phyloP scores from a whole-genome alignment of 2,329 filamentous ascomycete species.

The Cladobotryum mycophilum region DNA sequence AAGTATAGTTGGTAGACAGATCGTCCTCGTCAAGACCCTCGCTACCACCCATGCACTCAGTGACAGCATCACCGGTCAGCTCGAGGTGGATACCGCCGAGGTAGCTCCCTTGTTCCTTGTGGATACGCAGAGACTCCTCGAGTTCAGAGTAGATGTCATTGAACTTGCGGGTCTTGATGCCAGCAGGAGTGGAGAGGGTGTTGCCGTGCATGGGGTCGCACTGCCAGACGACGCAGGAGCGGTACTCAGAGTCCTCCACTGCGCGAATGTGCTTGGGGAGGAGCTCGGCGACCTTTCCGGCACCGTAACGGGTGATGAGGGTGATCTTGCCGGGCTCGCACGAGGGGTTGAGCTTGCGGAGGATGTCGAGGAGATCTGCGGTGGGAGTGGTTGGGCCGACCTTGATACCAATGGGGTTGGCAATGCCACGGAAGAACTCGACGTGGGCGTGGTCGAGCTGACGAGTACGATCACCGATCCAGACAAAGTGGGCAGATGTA shows the following conservation, averaged over 20 bases:
- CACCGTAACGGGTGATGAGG: constrained; percentile 91
- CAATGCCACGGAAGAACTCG: constrained; percentile 93
- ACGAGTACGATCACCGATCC: constrained; percentile 94
- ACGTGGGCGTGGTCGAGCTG: constrained; percentile 91
- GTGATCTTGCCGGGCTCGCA: constrained; percentile 88
- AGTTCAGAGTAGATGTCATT: constrained; percentile 84
- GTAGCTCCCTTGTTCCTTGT: constrained; percentile 76
- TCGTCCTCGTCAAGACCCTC: constrained; percentile 84
- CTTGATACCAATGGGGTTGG: constrained; percentile 95
- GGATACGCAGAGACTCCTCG: constrained; percentile 73
- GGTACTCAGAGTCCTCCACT: constrained; percentile 71
- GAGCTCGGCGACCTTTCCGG: constrained; percentile 64
- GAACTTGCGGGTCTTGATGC: constrained; percentile 91
- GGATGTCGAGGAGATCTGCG: constrained; percentile 68
- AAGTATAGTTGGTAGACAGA: constrained; percentile 84
- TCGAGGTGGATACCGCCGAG: constrained; percentile 93
- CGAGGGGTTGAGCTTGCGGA: constrained; percentile 78
- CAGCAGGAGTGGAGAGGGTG: constrained; percentile 60
- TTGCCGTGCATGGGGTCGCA: constrained; percentile 98
- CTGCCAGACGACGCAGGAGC: constrained; percentile 76
- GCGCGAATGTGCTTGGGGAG: constrained; percentile 82
- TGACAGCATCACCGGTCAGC: constrained; percentile 91
- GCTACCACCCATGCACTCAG: constrained; percentile 89
- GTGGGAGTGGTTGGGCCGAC: constrained; percentile 80
- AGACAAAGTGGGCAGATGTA: constrained; percentile 93